phyloP scores from a whole-genome alignment of 2,329 filamentous ascomycete genomes.

The Phaeoacremonium minimum region DNA sequence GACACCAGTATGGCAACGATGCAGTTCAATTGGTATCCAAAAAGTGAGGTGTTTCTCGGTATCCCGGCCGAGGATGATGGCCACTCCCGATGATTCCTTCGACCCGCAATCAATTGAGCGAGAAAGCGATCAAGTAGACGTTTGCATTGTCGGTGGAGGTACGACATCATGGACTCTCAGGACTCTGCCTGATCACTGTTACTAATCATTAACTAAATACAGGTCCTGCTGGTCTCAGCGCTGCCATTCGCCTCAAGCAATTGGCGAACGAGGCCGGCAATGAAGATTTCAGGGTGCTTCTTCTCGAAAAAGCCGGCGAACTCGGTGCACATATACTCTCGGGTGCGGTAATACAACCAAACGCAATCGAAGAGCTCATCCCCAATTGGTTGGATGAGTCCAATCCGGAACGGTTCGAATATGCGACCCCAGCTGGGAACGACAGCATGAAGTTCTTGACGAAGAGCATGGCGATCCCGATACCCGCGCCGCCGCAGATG shows the following conservation, averaged over 20 bases:
- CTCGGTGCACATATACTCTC: conserved; percentile 93
- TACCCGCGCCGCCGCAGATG: conserved; percentile 94
- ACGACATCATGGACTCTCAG: conserved; percentile 16
- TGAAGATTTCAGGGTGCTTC: conserved; percentile 87
- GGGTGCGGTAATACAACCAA: conserved; percentile 90
- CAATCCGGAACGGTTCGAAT: conserved; percentile 83
- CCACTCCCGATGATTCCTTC: conserved; percentile 48
- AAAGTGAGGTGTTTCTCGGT: conserved; percentile 14
- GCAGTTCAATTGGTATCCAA: conserved; percentile 3
- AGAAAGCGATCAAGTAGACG: conserved; percentile 90
- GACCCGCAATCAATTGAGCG: conserved; percentile 70
- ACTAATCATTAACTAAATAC: too few species aligned
- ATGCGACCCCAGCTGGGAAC: conserved; percentile 75
- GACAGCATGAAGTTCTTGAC: conserved; percentile 96
- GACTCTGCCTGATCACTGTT: too few species aligned
- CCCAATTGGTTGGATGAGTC: conserved; percentile 90
- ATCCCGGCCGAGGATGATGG: conserved; percentile 19
- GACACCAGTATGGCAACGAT: conserved; percentile 4
- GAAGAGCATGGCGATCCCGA: conserved; percentile 68
- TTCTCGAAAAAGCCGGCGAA: conserved; percentile 94
- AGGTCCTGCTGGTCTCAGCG: conserved; percentile 87
- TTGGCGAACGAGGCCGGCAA: conserved; percentile 91
- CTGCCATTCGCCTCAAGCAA: conserved; percentile 93
- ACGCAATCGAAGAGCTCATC: conserved; percentile 81
- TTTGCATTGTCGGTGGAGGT: conserved; percentile 92